Conservation (phyloP, 306 rosid genomes). For the Cucurbita moschata region DNA sequence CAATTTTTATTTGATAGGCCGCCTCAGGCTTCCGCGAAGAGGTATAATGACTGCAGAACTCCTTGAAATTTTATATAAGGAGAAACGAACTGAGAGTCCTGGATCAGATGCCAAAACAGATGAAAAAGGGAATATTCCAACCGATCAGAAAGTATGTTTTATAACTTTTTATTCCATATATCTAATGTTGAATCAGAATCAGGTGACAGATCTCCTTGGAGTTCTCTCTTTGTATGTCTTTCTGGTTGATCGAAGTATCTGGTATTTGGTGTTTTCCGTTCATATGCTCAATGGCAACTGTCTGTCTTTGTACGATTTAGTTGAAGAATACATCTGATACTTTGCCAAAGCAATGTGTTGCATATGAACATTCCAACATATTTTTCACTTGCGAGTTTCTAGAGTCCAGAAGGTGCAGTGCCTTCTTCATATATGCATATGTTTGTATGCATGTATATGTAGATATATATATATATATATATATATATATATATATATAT, state of each 20-base stretch:
- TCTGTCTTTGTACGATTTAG: background rate
- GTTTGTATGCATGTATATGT: too few species aligned
- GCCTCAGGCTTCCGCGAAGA: slow-evolving; percentile 52
- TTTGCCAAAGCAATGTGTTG: background rate
- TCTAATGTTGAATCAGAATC: background rate
- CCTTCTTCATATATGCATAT: background rate
- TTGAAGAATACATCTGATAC: background rate
- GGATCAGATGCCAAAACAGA: slow-evolving; percentile 12
- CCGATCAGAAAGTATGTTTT: slow-evolving; percentile 32
- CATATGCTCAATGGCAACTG: background rate
- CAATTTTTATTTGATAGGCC: slow-evolving; percentile 28
- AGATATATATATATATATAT: too few species aligned
- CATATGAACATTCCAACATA: background rate
- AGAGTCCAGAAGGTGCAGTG: background rate
- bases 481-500: too few species aligned
- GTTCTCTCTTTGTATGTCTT: too few species aligned
- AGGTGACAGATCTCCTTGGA: background rate
- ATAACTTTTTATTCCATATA: background rate
- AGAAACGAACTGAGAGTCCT: slow-evolving; percentile 11
- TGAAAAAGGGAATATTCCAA: slow-evolving; percentile 10
- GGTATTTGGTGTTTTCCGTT: background rate
- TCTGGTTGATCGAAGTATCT: background rate
- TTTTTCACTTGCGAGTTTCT: background rate
- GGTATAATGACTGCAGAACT: slow-evolving; percentile 48
- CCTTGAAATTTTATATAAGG: slow-evolving; percentile 41